Evolutionary conservation across 2,329 filamentous ascomycete species (phyloP), one percentile per base, ranked within the genome.

Genomic region (Ilyonectria mors-panacis): DNA sequence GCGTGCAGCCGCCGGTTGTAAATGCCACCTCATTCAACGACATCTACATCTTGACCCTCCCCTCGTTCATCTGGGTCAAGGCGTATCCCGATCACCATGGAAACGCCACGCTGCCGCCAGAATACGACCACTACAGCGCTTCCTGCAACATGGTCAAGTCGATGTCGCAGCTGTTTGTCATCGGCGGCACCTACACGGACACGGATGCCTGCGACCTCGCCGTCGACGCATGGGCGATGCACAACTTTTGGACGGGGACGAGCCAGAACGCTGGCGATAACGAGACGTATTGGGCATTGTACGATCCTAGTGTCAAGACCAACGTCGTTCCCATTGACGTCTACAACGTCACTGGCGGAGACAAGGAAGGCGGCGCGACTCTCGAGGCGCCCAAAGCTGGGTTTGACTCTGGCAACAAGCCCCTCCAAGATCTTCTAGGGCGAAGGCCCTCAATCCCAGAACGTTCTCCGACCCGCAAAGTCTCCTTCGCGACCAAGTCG

Each of bases 41-140:
- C 76, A 81, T 86, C 17, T 42, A 42, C 39, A n/a, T 42, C 39
- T 9, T 42, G 39, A 42, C 39, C 28, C 77, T 91, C n/a, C 89
- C 88, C 2, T 86, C 86, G 1, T 91, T 91, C 75, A 85, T 81
- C 13, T 91, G 88, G 88, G 85, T 89, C 64, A 86, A 86, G 68
- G 80, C 83, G 63, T 87, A 81, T 65, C 85, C 84, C 8, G 78
- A 77, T 54, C 76, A 81, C 62, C 35, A 54, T 8, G 73, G 75
- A 54, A 77, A 81, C 63, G 73, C 73, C 26, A 65, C 62, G 33
- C 80, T 79, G 1, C 77, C 81, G 45, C 37, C 15, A 73, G 72
- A 42, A 78, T 42, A 79, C 47, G 82, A 82, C 17, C 86, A 88
- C 69, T 84, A 89, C 75, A 85, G 84, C 13, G 78, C 87, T 13